phyloP scores from a whole-genome alignment of 75 land plant genomes.

The Cryptomeria japonica region DNA sequence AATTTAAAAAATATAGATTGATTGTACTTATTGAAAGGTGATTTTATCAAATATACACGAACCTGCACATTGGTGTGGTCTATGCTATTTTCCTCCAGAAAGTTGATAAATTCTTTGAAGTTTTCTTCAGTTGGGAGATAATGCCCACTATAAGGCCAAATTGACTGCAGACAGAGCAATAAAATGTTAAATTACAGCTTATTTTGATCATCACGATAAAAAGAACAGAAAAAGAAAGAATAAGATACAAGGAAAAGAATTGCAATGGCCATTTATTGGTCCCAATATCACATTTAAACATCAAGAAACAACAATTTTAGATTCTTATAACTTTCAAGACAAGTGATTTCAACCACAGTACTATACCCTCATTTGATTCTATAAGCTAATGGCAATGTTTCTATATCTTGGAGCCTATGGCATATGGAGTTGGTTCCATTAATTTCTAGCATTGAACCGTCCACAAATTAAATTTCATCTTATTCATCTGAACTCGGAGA shows the following conservation, averaged over 20 bases:
- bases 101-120: conserved; percentile 67
- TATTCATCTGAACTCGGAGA: too few species aligned
- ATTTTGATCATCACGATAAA: neutral
- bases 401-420: neutral
- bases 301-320: neutral
- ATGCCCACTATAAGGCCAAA: conserved; percentile 89
- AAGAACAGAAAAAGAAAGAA: neutral
- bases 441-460: neutral
- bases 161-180: conserved; percentile 19
- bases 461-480: neutral
- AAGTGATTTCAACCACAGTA: too few species aligned
- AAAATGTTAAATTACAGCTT: neutral
- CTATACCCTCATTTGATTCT: too few species aligned
- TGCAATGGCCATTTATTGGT: neutral
- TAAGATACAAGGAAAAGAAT: neutral
- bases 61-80: conserved; percentile 90
- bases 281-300: neutral
- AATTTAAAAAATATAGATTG: neutral
- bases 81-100: conserved; percentile 63
- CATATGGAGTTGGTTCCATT: neutral
- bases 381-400: neutral
- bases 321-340: neutral
- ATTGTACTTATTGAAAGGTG: neutral
- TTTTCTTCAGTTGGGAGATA: conserved; percentile 94
- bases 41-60: neutral